Evolutionary conservation across 495 filamentous ascomycete species (phyloP), one percentile per base, ranked within the genome.

Genomic region (Aspergillus egyptiacus): DNA sequence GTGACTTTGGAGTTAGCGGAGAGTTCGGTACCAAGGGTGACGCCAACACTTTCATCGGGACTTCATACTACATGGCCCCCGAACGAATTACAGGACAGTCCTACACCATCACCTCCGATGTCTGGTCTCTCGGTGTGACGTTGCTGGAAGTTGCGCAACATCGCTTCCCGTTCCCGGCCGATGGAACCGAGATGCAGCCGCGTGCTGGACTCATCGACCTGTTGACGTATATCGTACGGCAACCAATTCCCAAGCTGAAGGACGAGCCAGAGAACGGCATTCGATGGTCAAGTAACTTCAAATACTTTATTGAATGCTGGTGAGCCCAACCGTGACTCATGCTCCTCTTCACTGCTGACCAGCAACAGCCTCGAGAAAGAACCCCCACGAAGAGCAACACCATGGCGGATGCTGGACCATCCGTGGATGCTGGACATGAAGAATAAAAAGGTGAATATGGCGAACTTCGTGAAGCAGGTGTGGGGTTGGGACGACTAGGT

Each of bases 231-330:
- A 97, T 98, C 57, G 93, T 98, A 28, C 81, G 88, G 49, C 93
- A 97, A 64, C 87, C 91, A 19, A 94, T 96, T 48, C 93, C 93
- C 15, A 94, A 91, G 66, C 72, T 98, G 43, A 96, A 96, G 67
- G 94, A 98, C 58, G 93, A 98, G 68, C 87, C 87, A 14, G 71
- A 81, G 13, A 73, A 70, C 47, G 80, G 77, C 31, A 94, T 97
- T 57, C 83, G 79, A 61, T 97, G 93, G 93, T 93, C 85, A 55
- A 86, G 90, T 57, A 93, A 83, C 54, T 97, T 98, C 69, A 98
- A 98, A 62, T 96, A 95, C 65, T 98, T 97, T 56, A 96, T 98
- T 65, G 90, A 95, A 68, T 96, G 90, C 81, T 97, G 94, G 93
- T 97, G 83, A 64, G 89, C 87, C n/a, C 24, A 27, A 14, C 23